Evolutionary conservation across 1,284 basidiomycete genomes (phyloP).

Genomic region (Uromyces viciae-fabae): DNA sequence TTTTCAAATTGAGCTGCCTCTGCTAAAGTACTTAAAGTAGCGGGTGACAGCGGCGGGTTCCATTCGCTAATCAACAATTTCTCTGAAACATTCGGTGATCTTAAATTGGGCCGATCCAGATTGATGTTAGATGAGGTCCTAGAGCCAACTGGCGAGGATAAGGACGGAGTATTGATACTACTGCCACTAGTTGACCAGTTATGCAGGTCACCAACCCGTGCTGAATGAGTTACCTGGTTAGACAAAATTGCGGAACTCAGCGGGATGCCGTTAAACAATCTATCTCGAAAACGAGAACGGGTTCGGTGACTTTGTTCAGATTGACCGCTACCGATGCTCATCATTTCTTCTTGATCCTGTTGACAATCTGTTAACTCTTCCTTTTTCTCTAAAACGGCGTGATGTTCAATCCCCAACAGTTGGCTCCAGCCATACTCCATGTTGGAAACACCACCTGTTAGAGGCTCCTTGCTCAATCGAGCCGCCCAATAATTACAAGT

Average conservation of each 20-base stretch:
- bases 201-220: background rate
- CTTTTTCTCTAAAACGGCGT: conserved; percentile 61
- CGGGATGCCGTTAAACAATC: conserved; percentile 12
- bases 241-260: background rate
- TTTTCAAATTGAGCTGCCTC: conserved; percentile 88
- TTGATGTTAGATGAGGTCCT: background rate
- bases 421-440: conserved; percentile 99
- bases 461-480: conserved; percentile 82
- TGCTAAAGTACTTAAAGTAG: conserved; percentile 75
- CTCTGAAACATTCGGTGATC: conserved; percentile 62
- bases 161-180: background rate
- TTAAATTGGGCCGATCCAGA: background rate
- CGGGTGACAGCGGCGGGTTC: conserved; percentile 80
- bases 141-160: background rate
- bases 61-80: conserved; percentile 76
- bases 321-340: conserved; percentile 57
- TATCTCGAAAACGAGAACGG: conserved; percentile 15
- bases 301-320: conserved; percentile 17
- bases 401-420: conserved; percentile 62
- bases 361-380: conserved; percentile 51
- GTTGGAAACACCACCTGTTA: conserved; percentile 91
- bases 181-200: background rate
- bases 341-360: conserved; percentile 57
- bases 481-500: conserved; percentile 99
- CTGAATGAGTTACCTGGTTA: background rate